Conservation (phyloP, 257 asterid species). For the Mitragyna speciosa region DNA sequence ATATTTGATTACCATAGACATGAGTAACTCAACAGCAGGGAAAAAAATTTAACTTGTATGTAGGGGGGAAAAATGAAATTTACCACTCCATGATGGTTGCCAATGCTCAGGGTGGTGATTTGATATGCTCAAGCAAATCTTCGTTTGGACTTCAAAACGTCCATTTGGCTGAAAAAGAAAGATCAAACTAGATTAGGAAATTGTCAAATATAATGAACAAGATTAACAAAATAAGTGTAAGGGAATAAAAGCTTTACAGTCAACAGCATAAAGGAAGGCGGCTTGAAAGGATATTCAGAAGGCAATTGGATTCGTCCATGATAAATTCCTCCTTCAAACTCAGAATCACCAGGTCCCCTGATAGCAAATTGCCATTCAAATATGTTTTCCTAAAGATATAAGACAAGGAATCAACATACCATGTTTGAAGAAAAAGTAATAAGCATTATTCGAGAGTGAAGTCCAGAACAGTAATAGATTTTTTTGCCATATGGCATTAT, state of each 20-base stretch:
- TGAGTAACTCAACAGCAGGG: background rate
- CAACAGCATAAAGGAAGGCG: constrained; percentile 84
- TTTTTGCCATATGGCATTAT: background rate
- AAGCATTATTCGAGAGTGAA: background rate
- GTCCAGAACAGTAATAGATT: background rate
- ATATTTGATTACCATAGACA: background rate
- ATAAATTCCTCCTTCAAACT: constrained; percentile 85
- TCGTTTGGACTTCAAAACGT: constrained; percentile 92
- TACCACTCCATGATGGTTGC: constrained; percentile 99
- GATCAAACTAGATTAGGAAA: constrained; percentile 16
- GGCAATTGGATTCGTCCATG: constrained; percentile 94
- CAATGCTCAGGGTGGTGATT: constrained; percentile 99
- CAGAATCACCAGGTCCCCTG: constrained; percentile 76
- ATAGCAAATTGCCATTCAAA: constrained; percentile 93
- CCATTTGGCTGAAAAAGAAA: constrained; percentile 73
- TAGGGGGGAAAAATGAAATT: constrained; percentile 19
- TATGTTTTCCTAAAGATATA: constrained; percentile 61
- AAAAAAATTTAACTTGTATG: background rate
- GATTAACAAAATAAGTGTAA: background rate
- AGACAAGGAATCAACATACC: background rate
- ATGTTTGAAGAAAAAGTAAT: background rate
- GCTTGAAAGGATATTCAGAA: constrained; percentile 82
- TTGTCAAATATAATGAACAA: background rate
- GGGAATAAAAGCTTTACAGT: constrained; percentile 43
- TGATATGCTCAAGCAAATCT: constrained; percentile 96